Conservation (phyloP, 805 yeast genomes). For the Candida patagonica region DNA sequence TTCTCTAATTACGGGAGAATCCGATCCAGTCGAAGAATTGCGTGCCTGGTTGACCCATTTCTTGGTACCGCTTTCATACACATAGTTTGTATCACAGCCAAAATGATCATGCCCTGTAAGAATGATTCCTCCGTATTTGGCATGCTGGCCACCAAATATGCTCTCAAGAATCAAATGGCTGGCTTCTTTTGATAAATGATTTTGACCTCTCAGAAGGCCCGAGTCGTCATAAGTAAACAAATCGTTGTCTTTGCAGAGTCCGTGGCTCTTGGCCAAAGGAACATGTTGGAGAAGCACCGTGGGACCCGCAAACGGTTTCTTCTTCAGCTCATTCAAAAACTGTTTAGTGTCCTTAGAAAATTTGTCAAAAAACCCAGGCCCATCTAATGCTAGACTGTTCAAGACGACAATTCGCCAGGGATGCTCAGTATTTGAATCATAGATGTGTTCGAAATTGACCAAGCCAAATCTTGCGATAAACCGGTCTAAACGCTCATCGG, state of each 20-base stretch:
- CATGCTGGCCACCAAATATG: slow-evolving; percentile 53
- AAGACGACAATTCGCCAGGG: slow-evolving; percentile 82
- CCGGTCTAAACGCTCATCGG: slow-evolving; percentile 81
- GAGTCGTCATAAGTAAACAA: slow-evolving; percentile 51
- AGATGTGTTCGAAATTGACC: slow-evolving; percentile 74
- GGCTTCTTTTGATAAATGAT: slow-evolving; percentile 63
- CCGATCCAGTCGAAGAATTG: slow-evolving; percentile 15
- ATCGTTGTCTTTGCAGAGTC: slow-evolving; percentile 85
- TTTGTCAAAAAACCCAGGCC: slow-evolving; percentile 74
- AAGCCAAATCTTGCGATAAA: slow-evolving; percentile 69
- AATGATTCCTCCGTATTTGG: slow-evolving; percentile 54
- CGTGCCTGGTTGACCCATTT: slow-evolving; percentile 5
- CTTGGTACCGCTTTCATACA: slow-evolving; percentile 20
- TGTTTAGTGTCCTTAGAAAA: slow-evolving; percentile 61
- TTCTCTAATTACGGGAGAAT: slow-evolving; percentile 42
- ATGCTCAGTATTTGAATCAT: slow-evolving; percentile 23
- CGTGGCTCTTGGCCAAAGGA: slow-evolving; percentile 75
- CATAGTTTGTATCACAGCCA: slow-evolving; percentile 74
- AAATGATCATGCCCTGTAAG: slow-evolving; percentile 95
- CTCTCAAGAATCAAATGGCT: slow-evolving; percentile 60
- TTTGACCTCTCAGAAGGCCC: slow-evolving; percentile 72
- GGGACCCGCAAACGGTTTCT: slow-evolving; percentile 53
- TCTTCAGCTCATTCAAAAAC: slow-evolving; percentile 54
- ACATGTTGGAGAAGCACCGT: slow-evolving; percentile 82
- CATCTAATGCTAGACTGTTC: slow-evolving; percentile 77